Evolutionary conservation across 257 asterid species (phyloP).

Genomic region (Solanum pennellii): DNA sequence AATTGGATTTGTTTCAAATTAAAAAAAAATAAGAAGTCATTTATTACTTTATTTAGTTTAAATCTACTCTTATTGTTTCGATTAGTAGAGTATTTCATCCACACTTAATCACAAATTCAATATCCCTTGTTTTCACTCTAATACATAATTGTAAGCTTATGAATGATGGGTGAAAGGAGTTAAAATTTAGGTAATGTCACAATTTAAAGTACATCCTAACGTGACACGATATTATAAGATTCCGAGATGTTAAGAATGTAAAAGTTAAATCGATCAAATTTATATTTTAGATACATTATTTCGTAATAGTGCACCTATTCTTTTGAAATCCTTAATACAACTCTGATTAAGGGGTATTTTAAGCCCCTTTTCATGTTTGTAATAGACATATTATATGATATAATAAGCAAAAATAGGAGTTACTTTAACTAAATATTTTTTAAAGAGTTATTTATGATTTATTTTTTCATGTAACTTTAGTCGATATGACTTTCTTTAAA

Average conservation of each 20-base stretch:
- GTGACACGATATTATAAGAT: too few relatives aligned
- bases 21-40: not conserved
- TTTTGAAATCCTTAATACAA: accelerated
- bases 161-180: not conserved
- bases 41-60: not conserved
- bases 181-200: too few relatives aligned
- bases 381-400: not conserved
- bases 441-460: not conserved
- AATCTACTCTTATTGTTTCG: not conserved
- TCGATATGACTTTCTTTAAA: not conserved
- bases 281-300: too few relatives aligned
- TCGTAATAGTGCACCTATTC: too few relatives aligned
- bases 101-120: too few relatives aligned
- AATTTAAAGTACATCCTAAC: too few relatives aligned
- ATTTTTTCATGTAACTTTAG: not conserved
- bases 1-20: not conserved
- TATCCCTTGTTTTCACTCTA: not conserved
- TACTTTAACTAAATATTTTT: not conserved
- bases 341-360: not conserved
- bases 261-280: too few relatives aligned
- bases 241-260: accelerated
- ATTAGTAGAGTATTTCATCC: not conserved
- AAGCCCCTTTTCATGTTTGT: not conserved
- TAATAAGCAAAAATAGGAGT: not conserved
- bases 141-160: not conserved